Conservation (phyloP, 164 flowering plant genomes). For the Taxillus chinensis region DNA sequence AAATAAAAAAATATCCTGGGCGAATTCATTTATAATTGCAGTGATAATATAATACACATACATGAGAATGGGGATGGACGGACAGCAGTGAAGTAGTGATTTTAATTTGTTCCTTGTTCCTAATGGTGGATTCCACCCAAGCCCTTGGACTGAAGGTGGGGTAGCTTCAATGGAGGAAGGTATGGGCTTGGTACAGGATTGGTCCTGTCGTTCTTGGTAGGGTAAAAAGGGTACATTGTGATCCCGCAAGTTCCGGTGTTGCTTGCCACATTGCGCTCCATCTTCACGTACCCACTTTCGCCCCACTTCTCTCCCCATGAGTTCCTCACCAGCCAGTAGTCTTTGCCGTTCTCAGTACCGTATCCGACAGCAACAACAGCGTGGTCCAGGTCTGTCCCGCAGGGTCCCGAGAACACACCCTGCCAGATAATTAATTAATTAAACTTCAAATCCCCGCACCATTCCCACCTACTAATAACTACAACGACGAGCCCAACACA, state of each 20-base stretch:
- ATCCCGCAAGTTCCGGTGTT: slow-evolving; percentile 37
- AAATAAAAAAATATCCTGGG: too few relatives aligned
- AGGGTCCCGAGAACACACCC: slow-evolving; percentile 42
- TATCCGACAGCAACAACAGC: slow-evolving; percentile 41
- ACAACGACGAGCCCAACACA: too few relatives aligned
- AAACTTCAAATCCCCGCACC: too few relatives aligned
- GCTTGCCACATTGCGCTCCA: slow-evolving; percentile 26
- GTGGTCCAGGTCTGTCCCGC: slow-evolving; percentile 38
- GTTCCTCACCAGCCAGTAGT: slow-evolving; percentile 49
- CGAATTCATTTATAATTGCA: too few relatives aligned
- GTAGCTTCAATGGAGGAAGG: slow-evolving; percentile 30
- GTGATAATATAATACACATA: too few relatives aligned
- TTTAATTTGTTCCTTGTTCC: too few relatives aligned
- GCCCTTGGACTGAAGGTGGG: neutral
- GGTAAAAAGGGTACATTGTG: slow-evolving; percentile 37
- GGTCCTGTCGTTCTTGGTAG: slow-evolving; percentile 28
- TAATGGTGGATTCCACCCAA: too few relatives aligned
- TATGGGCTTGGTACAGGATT: slow-evolving; percentile 34
- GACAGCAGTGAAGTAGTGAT: too few relatives aligned
- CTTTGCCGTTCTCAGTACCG: slow-evolving; percentile 28
- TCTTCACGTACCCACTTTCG: slow-evolving; percentile 34
- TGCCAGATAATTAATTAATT: slow-evolving; percentile 1
- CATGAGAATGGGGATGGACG: too few relatives aligned
- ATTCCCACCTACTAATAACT: too few relatives aligned
- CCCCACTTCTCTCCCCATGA: slow-evolving; percentile 50